These are phyloP conservation scores for Pseudogymnoascus sp. DNA, from an alignment of 2,329 filamentous ascomycete species.

Conservation along the genomic window DNA sequence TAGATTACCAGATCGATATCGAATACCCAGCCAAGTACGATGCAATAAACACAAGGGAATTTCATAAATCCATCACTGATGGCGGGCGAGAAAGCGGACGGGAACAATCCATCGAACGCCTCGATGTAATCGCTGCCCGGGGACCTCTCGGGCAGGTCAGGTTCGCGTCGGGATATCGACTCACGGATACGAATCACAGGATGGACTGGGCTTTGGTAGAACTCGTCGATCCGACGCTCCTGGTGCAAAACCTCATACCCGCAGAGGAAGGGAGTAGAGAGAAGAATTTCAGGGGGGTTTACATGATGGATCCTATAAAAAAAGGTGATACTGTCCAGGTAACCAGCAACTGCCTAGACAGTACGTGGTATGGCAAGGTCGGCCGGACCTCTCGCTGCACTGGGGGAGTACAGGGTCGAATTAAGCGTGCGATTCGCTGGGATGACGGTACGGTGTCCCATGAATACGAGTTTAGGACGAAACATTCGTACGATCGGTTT, in stretches of 20 bases:
- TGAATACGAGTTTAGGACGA: not conserved
- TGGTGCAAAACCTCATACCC: not conserved
- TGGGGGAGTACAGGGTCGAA: not conserved
- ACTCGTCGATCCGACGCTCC: not conserved
- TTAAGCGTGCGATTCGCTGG: not conserved
- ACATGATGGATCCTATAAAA: too few relatives aligned
- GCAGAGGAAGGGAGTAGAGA: too few relatives aligned
- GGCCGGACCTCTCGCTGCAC: not conserved
- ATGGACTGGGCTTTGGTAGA: not conserved
- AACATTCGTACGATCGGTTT: not conserved
- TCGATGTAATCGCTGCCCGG: not conserved
- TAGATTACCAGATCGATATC: not conserved
- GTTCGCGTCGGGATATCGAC: not conserved
- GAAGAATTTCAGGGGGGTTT: too few relatives aligned
- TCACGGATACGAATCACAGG: not conserved
- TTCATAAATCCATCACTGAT: not conserved
- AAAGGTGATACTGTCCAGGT: not conserved
- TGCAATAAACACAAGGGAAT: not conserved
- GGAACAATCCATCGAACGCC: not conserved
- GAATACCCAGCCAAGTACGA: not conserved
- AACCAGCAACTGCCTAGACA: not conserved
- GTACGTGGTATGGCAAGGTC: not conserved
- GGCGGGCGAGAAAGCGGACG: not conserved
- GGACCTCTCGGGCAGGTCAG: not conserved
- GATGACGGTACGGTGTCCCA: not conserved